Percentiles rank a stretch among this genome's conserved stretches.
These are phyloP conservation scores for Trichothecium roseum DNA, from an alignment of 2,329 filamentous ascomycete genomes.

Conservation along the genomic window DNA sequence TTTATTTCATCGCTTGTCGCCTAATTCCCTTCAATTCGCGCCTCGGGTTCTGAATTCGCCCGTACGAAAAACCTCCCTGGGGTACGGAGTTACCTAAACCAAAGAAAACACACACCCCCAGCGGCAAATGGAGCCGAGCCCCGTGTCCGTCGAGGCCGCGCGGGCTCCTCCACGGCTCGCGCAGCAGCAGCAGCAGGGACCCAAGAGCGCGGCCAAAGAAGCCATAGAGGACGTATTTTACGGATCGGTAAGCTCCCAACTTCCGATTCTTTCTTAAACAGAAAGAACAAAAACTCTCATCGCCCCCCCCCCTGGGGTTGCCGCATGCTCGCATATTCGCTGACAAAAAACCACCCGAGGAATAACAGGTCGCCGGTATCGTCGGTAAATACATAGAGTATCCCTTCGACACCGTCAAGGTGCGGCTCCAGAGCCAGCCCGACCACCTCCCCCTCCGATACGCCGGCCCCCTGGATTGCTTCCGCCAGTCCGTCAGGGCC, in stretches of 20 bases:
- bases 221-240: constrained; percentile 80
- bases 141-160: constrained; percentile 15
- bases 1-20: too few relatives aligned
- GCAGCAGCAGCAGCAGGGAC: constrained; percentile 11
- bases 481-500: constrained; percentile 69
- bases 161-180: constrained; percentile 14
- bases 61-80: too few relatives aligned
- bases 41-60: too few relatives aligned
- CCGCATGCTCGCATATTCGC: neutral
- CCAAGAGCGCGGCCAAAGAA: constrained; percentile 41
- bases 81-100: too few relatives aligned
- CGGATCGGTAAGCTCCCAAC: constrained; percentile 58
- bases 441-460: constrained; percentile 74
- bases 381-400: constrained; percentile 96
- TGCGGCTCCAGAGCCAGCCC: constrained; percentile 91
- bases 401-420: constrained; percentile 93
- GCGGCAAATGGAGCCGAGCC: constrained; percentile 19
- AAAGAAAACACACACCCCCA: too few relatives aligned
- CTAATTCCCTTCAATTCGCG: too few relatives aligned
- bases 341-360: neutral
- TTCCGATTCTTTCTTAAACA: neutral
- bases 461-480: constrained; percentile 83
- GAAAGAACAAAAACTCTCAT: neutral
- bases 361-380: constrained; percentile 73
- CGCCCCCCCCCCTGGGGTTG: neutral